Base-by-base conservation (phyloP, 164 flowering plant genomes). In the Houttuynia cordata region DNA sequence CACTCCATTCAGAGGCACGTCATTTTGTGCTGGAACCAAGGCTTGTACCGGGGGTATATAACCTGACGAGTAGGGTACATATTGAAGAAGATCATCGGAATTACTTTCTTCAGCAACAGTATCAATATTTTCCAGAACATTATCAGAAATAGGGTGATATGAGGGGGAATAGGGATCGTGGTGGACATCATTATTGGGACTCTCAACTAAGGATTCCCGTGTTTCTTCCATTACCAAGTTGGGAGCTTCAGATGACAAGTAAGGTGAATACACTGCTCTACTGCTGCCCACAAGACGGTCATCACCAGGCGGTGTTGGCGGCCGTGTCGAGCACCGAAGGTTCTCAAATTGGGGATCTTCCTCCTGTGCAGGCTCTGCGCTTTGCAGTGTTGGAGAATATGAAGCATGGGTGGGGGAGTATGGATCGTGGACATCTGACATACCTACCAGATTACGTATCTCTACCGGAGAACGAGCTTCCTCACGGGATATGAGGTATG, bases 341-440 rank as follows among this genome's bases (percentile, higher is more conserved):
- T 20, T 39, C 52, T 41, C 68, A 53, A 59, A 65, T 7, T 20
- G 34, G 21, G 40, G 51, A 65, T 7, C 42, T 13, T 53, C 68
- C 3, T 59, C 53, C 41, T 7, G 17, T 0, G 42, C 42, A 41
- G 63, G 68, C 17, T 65, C 68, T 6, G 59, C 52, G 3, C 58
- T 9, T 12, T 19, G 62, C 25, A 24, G 23, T 25, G n/a, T 54
- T 7, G 68, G 63, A 14, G 63, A 51, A 59, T 18, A 53, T 21
- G 59, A 65, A 53, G 68, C 68, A 53, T 56, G 70, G 30, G 62
- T 53, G 12, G 69, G 70, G 8, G 73, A 59, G 23, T 65, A 65
- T 6, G 63, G 68, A 41, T 52, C 53, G 34, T 65, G 68, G 0
- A 52, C 17, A 17, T 53, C 68, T 19, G 51, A 53, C 51, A 41